phyloP scores from a whole-genome alignment of 805 yeast species.

The Pichia membranifaciens region DNA sequence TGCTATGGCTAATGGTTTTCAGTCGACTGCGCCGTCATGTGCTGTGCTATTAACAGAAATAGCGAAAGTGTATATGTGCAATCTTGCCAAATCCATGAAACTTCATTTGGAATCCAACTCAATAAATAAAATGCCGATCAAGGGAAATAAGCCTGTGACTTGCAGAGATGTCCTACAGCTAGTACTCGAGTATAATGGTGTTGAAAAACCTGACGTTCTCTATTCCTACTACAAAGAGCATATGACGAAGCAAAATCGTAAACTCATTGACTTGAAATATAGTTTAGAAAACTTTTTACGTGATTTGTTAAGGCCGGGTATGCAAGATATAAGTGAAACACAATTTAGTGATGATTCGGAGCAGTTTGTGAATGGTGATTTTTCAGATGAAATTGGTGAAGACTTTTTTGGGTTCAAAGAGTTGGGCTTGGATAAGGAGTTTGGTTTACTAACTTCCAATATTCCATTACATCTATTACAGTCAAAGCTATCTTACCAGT shows the following conservation, averaged over 20 bases:
- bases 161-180: slow-evolving; percentile 48
- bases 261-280: slow-evolving; percentile 59
- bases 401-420: slow-evolving; percentile 97
- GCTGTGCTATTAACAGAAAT: slow-evolving; percentile 74
- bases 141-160: slow-evolving; percentile 19
- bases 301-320: slow-evolving; percentile 75
- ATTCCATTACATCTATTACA: slow-evolving; percentile 88
- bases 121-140: slow-evolving; percentile 33
- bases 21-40: slow-evolving; percentile 72
- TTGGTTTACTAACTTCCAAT: slow-evolving; percentile 73
- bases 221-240: slow-evolving; percentile 71
- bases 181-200: slow-evolving; percentile 79
- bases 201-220: slow-evolving; percentile 69
- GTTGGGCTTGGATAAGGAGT: slow-evolving; percentile 87
- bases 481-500: slow-evolving; percentile 61
- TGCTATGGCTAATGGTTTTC: slow-evolving; percentile 90
- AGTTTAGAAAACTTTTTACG: slow-evolving; percentile 69
- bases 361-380: slow-evolving; percentile 91
- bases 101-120: slow-evolving; percentile 63
- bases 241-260: slow-evolving; percentile 59
- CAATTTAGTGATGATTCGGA: slow-evolving; percentile 88
- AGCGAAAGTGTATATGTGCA: slow-evolving; percentile 74
- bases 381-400: slow-evolving; percentile 88
- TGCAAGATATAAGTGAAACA: slow-evolving; percentile 63
- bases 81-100: slow-evolving; percentile 65